These are phyloP conservation scores for Vickermania spadyakhi DNA, from an alignment of 208 protist species.

Conservation along the genomic window DNA sequence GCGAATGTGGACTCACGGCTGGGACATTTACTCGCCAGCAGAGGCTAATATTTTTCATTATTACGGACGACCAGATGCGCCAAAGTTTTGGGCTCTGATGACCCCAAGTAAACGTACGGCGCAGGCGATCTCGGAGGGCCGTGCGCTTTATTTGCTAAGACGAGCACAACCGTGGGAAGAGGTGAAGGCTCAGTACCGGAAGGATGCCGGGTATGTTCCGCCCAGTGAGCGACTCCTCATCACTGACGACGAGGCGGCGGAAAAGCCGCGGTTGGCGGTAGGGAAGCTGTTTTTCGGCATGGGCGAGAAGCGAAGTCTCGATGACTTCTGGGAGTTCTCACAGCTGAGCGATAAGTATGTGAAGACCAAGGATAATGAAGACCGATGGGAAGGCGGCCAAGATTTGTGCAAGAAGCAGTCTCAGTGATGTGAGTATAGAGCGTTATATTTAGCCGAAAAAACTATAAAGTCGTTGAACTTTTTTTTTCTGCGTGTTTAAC, in stretches of 20 bases:
- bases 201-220: constrained; percentile 5
- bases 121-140: constrained; percentile 13
- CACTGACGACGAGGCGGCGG: neutral
- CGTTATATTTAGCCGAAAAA: too few species aligned
- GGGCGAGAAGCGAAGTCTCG: constrained; percentile 29
- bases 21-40: constrained; percentile 73
- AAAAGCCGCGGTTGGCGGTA: constrained; percentile 19
- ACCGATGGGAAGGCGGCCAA: constrained; percentile 40
- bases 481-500: too few species aligned
- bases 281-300: constrained; percentile 44
- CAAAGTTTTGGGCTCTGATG: constrained; percentile 35
- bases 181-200: constrained; percentile 4
- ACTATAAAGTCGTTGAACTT: too few species aligned
- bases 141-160: constrained; percentile 41
- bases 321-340: constrained; percentile 56
- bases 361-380: constrained; percentile 44
- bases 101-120: neutral
- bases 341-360: constrained; percentile 54
- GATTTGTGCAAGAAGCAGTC: constrained; percentile 23
- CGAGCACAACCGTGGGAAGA: constrained; percentile 35
- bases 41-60: constrained; percentile 73
- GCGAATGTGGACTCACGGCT: constrained; percentile 85
- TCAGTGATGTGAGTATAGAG: too few species aligned
- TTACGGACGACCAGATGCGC: constrained; percentile 42
- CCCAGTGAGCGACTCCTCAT: constrained; percentile 13